Base-by-base conservation (phyloP, 2,329 filamentous ascomycete genomes). In the Chaetomium sp. region DNA sequence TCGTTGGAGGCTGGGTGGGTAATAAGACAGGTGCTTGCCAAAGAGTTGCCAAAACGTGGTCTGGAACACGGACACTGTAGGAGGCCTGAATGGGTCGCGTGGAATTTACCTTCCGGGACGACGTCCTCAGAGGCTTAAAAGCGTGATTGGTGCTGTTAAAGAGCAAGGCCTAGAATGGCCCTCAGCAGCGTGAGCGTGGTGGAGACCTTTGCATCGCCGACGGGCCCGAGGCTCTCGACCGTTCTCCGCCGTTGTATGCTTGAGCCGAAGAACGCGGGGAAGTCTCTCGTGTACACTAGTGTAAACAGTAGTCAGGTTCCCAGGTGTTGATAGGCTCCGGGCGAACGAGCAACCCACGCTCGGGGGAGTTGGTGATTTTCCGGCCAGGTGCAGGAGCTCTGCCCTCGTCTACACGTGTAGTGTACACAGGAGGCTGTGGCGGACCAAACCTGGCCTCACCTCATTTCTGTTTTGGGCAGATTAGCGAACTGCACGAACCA, bases 391-490 rank as follows among this genome's bases (percentile, higher is more conserved):
- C 57, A 45, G 25, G 12, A 16, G 53, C n/a, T 21, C 21, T 38
- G 10, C 10, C 55, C 7, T n/a, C 16, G 10, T 29, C n/a, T n/a
- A 16, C n/a, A n/a, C n/a, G n/a, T n/a, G n/a, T n/a, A n/a, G n/a
- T n/a, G n/a, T n/a, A n/a, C n/a, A n/a, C n/a, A n/a, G n/a, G n/a
- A n/a, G 16, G 23, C 16, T 21, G 53, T 56, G 31, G 25, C 50
- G 27, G 25, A 16, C 7, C 5, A 27, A 35, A 33, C n/a, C n/a
- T 12, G 38, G 54, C 16, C 27, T 66, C 61, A 61, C 64, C 64
- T 61, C 61, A 63, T 64, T 64, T 66, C 65, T 53, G 51, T 53
- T 66, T 66, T 50, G 27, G 35, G 60, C 29, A 62, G 38, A 35
- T 7, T 16, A 16, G 38, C 45, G 45, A 6, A 8, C 21, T 38